Evolutionary conservation across 768 basidiomycete genomes (phyloP), one percentile per base, ranked within the genome.

Genomic region (Candolleomyces eurysporus): DNA sequence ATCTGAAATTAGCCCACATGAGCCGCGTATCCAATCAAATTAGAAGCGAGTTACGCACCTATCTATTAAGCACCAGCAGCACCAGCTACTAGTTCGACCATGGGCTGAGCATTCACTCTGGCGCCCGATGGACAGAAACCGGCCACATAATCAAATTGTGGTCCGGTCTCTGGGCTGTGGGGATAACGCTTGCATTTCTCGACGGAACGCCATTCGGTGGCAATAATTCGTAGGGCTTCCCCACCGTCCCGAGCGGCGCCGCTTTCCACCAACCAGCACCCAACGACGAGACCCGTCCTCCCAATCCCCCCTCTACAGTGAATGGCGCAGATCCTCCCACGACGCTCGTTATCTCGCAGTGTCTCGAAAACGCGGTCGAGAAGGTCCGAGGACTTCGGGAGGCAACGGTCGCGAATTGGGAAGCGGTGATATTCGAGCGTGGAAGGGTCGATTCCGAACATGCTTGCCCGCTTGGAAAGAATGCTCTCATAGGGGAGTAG

Each of bases 261-360:
- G 19, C 84, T 84, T 71, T 90, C 83, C 43, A 90, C 87, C 43
- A 91, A 83, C 88, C 89, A 91, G 69, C 90, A 91, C 14, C 90
- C 89, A 48, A 81, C 73, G 0, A 81, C 78, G 70, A 79, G 76
- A 6, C 89, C 89, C 58, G 87, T 87, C 64, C 90, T 76, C 1
- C 90, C 90, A 53, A 91, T 91, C 0, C 90, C 90, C 2, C 90
- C 90, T 9, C 89, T 81, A 69, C 90, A 92, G 67, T 92, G 90
- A 5, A 92, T 89, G 5, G 89, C 90, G n/a, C 75, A 77, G 39
- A 86, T 79, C 14, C 89, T 79, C 2, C 83, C 85, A 4, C 84
- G 79, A 7, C 67, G 68, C 62, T 86, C 81, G 65, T 88, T 88
- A 68, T 88, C 85, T 31, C 81, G 70, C 11, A 91, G 72, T 14